These are phyloP conservation scores for Talaromyces proteolyticus DNA, from an alignment of 495 filamentous ascomycete species.

Conservation along the genomic window DNA sequence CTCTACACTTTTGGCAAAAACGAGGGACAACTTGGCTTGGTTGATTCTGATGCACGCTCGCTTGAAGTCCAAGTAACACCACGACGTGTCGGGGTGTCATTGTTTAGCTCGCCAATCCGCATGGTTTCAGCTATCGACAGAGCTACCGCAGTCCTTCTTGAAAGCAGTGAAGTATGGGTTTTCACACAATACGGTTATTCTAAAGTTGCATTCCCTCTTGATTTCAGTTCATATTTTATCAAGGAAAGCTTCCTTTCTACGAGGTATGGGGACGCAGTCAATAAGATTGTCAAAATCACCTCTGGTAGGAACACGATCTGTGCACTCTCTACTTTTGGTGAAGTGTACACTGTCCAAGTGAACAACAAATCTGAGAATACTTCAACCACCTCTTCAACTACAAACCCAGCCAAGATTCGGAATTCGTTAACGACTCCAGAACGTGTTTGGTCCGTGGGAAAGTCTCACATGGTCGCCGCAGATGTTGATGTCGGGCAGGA, in stretches of 20 bases:
- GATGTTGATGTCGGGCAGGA: constrained; percentile 89
- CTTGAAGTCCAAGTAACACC: constrained; percentile 76
- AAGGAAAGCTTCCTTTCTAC: constrained; percentile 59
- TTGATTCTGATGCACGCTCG: constrained; percentile 90
- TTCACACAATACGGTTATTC: constrained; percentile 93
- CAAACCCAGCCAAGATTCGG: constrained; percentile 81
- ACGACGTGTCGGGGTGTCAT: constrained; percentile 78
- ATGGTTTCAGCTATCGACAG: constrained; percentile 86
- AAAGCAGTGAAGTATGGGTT: constrained; percentile 83
- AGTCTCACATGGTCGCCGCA: constrained; percentile 74
- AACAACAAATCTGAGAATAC: constrained; percentile 57
- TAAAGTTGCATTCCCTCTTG: constrained; percentile 73
- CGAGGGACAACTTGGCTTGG: constrained; percentile 85
- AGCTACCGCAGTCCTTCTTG: constrained; percentile 79
- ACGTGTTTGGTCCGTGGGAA: constrained; percentile 76
- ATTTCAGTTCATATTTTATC: constrained; percentile 63
- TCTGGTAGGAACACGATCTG: constrained; percentile 87
- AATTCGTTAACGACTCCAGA: constrained; percentile 68
- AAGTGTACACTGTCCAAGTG: constrained; percentile 76
- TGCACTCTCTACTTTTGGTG: constrained; percentile 73
- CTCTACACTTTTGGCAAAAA: constrained; percentile 96
- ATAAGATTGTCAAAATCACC: constrained; percentile 66
- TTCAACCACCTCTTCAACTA: constrained; percentile 64
- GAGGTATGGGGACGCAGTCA: constrained; percentile 57
- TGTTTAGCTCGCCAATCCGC: constrained; percentile 71